phyloP scores from a whole-genome alignment of 371 early-diverging fungal genomes.

The Circinella minor region DNA sequence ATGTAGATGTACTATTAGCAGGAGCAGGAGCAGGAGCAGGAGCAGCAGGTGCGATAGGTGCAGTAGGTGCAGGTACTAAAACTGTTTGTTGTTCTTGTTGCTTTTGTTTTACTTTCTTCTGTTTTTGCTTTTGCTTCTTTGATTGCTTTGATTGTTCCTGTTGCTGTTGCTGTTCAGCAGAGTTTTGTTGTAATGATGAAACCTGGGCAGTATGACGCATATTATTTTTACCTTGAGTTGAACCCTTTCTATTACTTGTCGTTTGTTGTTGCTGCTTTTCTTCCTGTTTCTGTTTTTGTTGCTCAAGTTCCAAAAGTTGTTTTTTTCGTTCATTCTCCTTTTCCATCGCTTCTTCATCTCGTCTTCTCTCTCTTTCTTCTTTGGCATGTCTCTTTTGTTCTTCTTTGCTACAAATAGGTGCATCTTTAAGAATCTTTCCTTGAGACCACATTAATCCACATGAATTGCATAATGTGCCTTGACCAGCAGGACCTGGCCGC shows the following conservation, averaged over 20 bases:
- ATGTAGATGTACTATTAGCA: no score
- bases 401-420: slow-evolving; percentile 34
- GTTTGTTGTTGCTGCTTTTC: neutral
- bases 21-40: no score
- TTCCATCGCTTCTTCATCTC: slow-evolving; percentile 29
- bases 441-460: slow-evolving; percentile 60
- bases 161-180: slow-evolving; percentile 27
- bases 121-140: slow-evolving; percentile 5
- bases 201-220: neutral
- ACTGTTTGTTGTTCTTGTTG: slow-evolving; percentile 9
- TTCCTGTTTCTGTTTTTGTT: neutral
- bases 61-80: no score
- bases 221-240: no score
- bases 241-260: slow-evolving; percentile 4
- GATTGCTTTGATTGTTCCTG: slow-evolving; percentile 7
- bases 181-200: slow-evolving; percentile 10
- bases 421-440: slow-evolving; percentile 54
- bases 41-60: no score
- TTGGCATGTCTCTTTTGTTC: slow-evolving; percentile 30
- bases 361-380: slow-evolving; percentile 23
- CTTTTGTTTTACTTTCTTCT: neutral
- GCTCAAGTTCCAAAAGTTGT: neutral
- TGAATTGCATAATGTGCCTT: slow-evolving; percentile 51
- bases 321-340: slow-evolving; percentile 12
- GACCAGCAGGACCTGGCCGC: slow-evolving; percentile 47